Conservation (phyloP, 345 rosid genomes). For the Murraya koenigii region DNA sequence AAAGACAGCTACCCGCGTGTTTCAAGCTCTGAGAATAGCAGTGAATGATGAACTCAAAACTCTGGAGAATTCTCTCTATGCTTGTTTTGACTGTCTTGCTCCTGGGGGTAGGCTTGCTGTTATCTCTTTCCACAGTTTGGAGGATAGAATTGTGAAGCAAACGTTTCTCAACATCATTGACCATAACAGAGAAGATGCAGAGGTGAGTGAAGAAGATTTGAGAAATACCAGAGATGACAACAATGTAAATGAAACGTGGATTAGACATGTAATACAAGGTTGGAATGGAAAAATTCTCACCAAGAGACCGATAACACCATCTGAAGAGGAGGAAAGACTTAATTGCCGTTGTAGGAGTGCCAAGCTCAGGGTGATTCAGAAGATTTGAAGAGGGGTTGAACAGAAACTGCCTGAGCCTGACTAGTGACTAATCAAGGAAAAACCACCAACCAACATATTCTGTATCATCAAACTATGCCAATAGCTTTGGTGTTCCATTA, state of each 20-base stretch:
- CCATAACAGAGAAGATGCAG: slow-evolving; percentile 21
- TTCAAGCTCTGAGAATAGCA: slow-evolving; percentile 88
- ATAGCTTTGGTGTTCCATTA: too few species aligned
- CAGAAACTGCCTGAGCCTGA: neutral
- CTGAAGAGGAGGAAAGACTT: slow-evolving; percentile 71
- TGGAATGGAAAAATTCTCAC: slow-evolving; percentile 68
- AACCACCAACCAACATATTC: neutral
- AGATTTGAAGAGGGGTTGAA: slow-evolving; percentile 19
- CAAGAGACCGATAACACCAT: slow-evolving; percentile 89
- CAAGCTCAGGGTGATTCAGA: slow-evolving; percentile 83
- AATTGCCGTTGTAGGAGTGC: slow-evolving; percentile 85
- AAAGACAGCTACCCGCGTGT: slow-evolving; percentile 92
- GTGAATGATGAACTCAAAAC: slow-evolving; percentile 90
- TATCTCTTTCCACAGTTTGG: slow-evolving; percentile 92
- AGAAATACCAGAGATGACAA: slow-evolving; percentile 20
- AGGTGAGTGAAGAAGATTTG: slow-evolving; percentile 15
- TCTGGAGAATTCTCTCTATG: slow-evolving; percentile 60
- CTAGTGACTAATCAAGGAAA: neutral
- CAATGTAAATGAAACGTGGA: slow-evolving; percentile 51
- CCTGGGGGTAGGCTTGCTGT: slow-evolving; percentile 94
- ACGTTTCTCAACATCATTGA: slow-evolving; percentile 72
- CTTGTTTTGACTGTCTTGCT: slow-evolving; percentile 72
- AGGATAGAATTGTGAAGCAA: slow-evolving; percentile 89
- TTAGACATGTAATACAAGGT: slow-evolving; percentile 56
- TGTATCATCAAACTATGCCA: neutral